phyloP scores from a whole-genome alignment of 208 protist species.

The Leptomonas seymouri region DNA sequence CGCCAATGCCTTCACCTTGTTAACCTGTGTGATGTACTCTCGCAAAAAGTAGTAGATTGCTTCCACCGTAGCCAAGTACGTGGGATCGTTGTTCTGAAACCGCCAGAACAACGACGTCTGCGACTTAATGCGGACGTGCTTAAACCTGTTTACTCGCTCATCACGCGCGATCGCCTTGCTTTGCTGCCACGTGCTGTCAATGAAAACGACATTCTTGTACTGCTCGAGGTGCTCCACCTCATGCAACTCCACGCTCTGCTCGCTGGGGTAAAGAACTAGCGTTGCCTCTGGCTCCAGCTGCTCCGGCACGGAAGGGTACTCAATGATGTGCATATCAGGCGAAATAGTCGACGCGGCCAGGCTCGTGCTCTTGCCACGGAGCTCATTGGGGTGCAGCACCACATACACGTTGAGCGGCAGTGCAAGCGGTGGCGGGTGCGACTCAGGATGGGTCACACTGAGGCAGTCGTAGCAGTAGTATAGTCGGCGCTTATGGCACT shows the following conservation, averaged over 20 bases:
- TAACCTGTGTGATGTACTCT: slow-evolving; percentile 82
- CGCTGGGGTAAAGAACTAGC: slow-evolving; percentile 88
- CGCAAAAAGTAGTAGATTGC: slow-evolving; percentile 95
- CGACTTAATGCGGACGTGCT: slow-evolving; percentile 80
- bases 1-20: slow-evolving; percentile 32
- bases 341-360: slow-evolving; percentile 91
- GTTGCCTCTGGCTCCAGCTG: slow-evolving; percentile 66
- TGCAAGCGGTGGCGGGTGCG: slow-evolving; percentile 69
- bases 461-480: slow-evolving; percentile 93
- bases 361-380: slow-evolving; percentile 92
- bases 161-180: slow-evolving; percentile 88
- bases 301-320: slow-evolving; percentile 72
- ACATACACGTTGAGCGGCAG: slow-evolving; percentile 88
- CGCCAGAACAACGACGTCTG: slow-evolving; percentile 94
- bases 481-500: slow-evolving; percentile 76
- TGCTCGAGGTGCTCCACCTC: slow-evolving; percentile 67
- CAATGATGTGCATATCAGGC: slow-evolving; percentile 79
- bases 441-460: slow-evolving; percentile 81
- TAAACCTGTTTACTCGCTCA: slow-evolving; percentile 70
- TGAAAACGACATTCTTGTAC: slow-evolving; percentile 92
- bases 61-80: slow-evolving; percentile 94
- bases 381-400: slow-evolving; percentile 89
- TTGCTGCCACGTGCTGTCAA: slow-evolving; percentile 95
- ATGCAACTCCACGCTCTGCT: slow-evolving; percentile 68
- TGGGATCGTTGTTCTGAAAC: slow-evolving; percentile 92